Conservation (phyloP, 768 basidiomycete species). For the Mycena crocata region DNA sequence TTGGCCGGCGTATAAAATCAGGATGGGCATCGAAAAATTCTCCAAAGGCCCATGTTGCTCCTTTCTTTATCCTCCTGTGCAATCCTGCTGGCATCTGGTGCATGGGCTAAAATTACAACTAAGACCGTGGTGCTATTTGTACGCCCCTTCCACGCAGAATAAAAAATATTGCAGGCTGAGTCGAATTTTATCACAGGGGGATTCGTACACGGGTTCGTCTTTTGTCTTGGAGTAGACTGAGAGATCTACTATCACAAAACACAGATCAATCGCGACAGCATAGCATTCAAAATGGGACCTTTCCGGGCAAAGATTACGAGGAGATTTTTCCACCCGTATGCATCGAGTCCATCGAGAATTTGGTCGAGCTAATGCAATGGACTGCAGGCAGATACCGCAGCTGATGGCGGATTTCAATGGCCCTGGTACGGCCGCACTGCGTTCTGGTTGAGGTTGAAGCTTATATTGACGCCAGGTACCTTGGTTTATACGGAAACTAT, state of each 20-base stretch:
- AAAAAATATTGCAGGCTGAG: background rate
- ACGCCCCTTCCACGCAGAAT: background rate
- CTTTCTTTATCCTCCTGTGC: background rate
- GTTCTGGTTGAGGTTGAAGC: too few species aligned
- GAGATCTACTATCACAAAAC: background rate
- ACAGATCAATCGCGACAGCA: constrained; percentile 37
- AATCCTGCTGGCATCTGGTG: background rate
- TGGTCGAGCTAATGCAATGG: background rate
- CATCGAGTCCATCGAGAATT: background rate
- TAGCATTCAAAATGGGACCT: constrained; percentile 37
- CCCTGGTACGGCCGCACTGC: constrained; percentile 28
- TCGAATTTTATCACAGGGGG: constrained; percentile 5
- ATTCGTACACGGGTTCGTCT: constrained; percentile 27
- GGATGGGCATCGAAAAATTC: background rate
- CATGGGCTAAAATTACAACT: constrained; percentile 11
- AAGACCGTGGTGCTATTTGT: constrained; percentile 31
- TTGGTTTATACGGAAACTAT: constrained; percentile 37
- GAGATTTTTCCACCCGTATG: constrained; percentile 39
- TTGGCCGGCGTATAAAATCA: constrained; percentile 1
- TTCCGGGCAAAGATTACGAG: constrained; percentile 39
- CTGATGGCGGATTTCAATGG: constrained; percentile 40
- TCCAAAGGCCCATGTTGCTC: background rate
- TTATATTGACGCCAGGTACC: too few species aligned
- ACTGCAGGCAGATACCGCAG: constrained; percentile 33
- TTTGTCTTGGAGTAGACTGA: background rate